A percentile compares a stretch with the other conserved stretches of the same genome.
These are phyloP conservation scores for Plantago lanceolata DNA, from an alignment of 305 asterid genomes.

Conservation along the genomic window DNA sequence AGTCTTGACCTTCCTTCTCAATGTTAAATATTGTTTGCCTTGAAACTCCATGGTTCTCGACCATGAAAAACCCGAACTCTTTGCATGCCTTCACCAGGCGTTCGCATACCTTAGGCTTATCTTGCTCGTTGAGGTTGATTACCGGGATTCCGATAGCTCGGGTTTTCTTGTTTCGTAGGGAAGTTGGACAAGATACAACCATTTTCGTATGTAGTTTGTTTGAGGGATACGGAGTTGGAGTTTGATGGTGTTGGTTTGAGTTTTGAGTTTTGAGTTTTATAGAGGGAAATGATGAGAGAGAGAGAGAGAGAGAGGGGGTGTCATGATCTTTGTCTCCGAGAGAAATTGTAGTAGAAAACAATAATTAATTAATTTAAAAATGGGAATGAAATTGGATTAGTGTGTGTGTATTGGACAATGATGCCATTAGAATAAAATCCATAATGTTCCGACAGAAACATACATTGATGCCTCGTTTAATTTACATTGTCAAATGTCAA, in stretches of 20 bases:
- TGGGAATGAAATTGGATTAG: slow-evolving; percentile 1
- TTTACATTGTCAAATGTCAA: background rate
- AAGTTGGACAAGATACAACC: slow-evolving; percentile 5
- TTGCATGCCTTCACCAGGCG: slow-evolving; percentile 1
- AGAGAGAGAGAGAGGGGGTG: background rate
- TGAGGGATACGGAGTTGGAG: background rate
- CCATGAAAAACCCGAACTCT: slow-evolving; percentile 3
- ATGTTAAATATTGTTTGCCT: background rate
- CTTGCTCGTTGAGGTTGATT: background rate
- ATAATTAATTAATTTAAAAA: background rate
- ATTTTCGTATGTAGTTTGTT: background rate
- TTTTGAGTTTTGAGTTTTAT: background rate
- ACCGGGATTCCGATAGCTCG: background rate
- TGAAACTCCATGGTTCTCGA: slow-evolving; percentile 4
- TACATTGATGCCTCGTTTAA: background rate
- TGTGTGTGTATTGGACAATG: slow-evolving; percentile 1
- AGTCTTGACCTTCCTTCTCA: background rate
- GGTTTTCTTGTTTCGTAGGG: slow-evolving; percentile 3
- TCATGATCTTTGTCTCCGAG: background rate
- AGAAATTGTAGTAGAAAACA: background rate
- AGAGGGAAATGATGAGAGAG: background rate
- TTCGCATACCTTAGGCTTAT: background rate
- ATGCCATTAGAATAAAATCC: slow-evolving; percentile 7
- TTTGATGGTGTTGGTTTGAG: background rate
- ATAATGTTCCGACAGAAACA: slow-evolving; percentile 1